Percentiles rank a stretch among this genome's conserved stretches.
Evolutionary conservation across 495 filamentous ascomycete species (phyloP).

Genomic region (Podospora tetraspora): DNA sequence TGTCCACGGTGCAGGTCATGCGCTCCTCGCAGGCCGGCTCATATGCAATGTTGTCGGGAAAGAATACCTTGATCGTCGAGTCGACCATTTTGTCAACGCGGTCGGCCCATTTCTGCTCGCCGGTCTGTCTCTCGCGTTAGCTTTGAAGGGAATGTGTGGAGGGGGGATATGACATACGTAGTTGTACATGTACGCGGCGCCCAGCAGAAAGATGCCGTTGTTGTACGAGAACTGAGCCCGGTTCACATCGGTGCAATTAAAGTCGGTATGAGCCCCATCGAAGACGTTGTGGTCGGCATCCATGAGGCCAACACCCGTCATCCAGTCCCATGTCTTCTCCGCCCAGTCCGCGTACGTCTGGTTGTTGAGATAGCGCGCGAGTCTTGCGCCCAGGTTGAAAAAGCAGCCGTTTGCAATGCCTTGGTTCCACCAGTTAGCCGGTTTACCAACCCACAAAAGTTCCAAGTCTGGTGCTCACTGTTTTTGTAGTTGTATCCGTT

Average conservation of each 20-base stretch:
- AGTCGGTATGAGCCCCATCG: conserved; percentile 65
- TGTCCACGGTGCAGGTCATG: conserved; percentile 65
- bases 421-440: conserved; percentile 20
- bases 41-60: conserved; percentile 46
- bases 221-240: conserved; percentile 74
- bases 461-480: conserved; percentile 36
- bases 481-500: conserved; percentile 88
- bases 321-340: conserved; percentile 69
- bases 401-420: conserved; percentile 76
- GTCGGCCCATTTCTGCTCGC: conserved; percentile 46
- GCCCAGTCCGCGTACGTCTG: conserved; percentile 74
- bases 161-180: conserved; percentile 42
- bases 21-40: conserved; percentile 64
- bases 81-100: conserved; percentile 57
- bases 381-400: conserved; percentile 75
- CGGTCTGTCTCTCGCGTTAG: conserved; percentile 41
- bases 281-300: conserved; percentile 59
- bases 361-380: conserved; percentile 74
- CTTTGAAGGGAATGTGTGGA: conserved; percentile 33
- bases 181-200: conserved; percentile 75
- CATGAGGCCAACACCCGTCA: conserved; percentile 56
- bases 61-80: conserved; percentile 57
- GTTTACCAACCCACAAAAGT: not conserved
- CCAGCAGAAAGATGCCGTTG: conserved; percentile 62
- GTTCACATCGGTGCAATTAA: conserved; percentile 60